These are phyloP conservation scores for Aristolochia contorta DNA, from an alignment of 164 flowering plant species.

Conservation along the genomic window DNA sequence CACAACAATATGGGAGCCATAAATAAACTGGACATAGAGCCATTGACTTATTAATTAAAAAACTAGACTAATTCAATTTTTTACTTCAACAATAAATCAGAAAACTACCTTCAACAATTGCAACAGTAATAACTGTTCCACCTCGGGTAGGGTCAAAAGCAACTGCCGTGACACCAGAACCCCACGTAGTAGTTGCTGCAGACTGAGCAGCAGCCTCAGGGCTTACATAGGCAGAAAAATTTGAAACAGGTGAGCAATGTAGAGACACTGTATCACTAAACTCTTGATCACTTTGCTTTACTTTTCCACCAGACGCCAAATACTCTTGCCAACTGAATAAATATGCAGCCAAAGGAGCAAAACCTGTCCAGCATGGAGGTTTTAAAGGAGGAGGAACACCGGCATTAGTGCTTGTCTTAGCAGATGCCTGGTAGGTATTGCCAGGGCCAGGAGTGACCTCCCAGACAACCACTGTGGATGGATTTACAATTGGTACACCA, in stretches of 20 bases:
- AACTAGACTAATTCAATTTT: too few species aligned
- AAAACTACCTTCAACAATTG: slow-evolving; percentile 80
- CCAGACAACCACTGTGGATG: slow-evolving; percentile 99
- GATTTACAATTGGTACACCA: slow-evolving; percentile 98
- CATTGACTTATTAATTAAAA: neutral
- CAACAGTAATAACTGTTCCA: slow-evolving; percentile 94
- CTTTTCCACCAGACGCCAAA: slow-evolving; percentile 51
- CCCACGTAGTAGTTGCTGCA: slow-evolving; percentile 98
- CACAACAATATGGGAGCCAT: neutral
- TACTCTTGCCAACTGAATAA: slow-evolving; percentile 93
- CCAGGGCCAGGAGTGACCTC: slow-evolving; percentile 97
- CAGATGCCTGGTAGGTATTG: slow-evolving; percentile 71
- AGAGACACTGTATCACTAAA: slow-evolving; percentile 45
- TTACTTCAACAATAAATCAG: neutral
- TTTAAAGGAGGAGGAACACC: slow-evolving; percentile 73
- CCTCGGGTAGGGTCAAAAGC: slow-evolving; percentile 99
- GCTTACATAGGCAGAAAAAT: slow-evolving; percentile 97
- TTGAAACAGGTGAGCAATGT: slow-evolving; percentile 97
- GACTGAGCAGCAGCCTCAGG: slow-evolving; percentile 96
- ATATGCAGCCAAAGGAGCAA: slow-evolving; percentile 93
- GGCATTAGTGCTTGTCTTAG: slow-evolving; percentile 46
- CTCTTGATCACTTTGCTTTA: slow-evolving; percentile 46
- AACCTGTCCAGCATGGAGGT: slow-evolving; percentile 86
- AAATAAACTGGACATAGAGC: too few species aligned
- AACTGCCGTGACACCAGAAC: slow-evolving; percentile 97